phyloP scores from a whole-genome alignment of 2,329 filamentous ascomycete genomes.

The Tolypocladium nubicola region DNA sequence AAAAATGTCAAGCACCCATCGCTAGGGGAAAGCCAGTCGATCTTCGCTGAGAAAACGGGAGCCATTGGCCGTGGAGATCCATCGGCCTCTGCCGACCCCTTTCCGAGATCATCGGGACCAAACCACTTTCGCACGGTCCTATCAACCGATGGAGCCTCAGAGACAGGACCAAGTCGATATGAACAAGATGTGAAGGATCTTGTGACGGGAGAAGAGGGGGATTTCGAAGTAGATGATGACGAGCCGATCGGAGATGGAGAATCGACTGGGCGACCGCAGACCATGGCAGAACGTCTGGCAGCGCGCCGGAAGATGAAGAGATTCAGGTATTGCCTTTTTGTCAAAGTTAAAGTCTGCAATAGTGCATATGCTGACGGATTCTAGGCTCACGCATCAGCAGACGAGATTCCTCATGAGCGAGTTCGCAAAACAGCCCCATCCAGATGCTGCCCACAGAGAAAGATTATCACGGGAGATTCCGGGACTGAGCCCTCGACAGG shows the following conservation, averaged over 20 bases:
- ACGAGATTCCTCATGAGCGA: conserved; percentile 97
- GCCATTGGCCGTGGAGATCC: neutral
- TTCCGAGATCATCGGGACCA: neutral
- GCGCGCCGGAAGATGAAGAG: conserved; percentile 64
- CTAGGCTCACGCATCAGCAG: conserved; percentile 85
- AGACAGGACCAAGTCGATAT: conserved; percentile 18
- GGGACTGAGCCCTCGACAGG: conserved; percentile 80
- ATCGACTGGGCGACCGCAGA: conserved; percentile 31
- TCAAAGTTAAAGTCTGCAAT: too few relatives aligned
- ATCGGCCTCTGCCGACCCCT: neutral
- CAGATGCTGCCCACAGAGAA: conserved; percentile 83
- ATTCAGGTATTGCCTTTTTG: conserved; percentile 46
- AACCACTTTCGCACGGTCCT: conserved; percentile 1
- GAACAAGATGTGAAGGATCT: conserved; percentile 25
- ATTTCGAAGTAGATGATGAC: conserved; percentile 46
- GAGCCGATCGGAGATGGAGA: conserved; percentile 37
- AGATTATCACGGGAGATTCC: conserved; percentile 82
- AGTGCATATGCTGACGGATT: conserved; percentile 20
- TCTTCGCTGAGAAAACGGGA: neutral
- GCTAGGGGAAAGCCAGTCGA: neutral
- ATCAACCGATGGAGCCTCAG: conserved; percentile 13
- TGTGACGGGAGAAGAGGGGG: conserved; percentile 36
- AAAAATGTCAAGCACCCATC: neutral
- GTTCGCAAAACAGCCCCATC: conserved; percentile 88
- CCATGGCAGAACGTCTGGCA: conserved; percentile 44